Conservation (phyloP, 2,329 filamentous ascomycete genomes). For the Beauveria varroae region DNA sequence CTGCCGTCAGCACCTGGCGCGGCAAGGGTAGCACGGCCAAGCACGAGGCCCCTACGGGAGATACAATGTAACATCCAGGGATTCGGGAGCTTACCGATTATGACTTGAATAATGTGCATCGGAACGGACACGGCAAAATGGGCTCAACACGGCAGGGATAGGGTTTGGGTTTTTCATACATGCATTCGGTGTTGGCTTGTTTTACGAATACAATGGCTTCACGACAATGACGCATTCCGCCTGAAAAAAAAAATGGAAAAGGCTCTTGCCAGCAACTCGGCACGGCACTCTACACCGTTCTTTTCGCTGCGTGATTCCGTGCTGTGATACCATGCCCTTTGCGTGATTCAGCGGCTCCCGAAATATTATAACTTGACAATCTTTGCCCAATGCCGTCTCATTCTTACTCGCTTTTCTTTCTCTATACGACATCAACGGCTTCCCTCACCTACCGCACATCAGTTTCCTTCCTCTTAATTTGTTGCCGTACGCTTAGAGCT, state of each 20-base stretch:
- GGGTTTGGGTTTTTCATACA: not conserved
- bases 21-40: conserved; percentile 89
- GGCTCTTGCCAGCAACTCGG: not conserved
- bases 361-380: not conserved
- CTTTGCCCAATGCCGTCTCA: not conserved
- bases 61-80: conserved; percentile 20
- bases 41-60: conserved; percentile 58
- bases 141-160: not conserved
- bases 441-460: too few relatives aligned
- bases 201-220: not conserved
- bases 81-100: not conserved
- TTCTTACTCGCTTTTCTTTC: not conserved
- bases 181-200: conserved; percentile 6
- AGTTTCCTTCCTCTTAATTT: too few relatives aligned
- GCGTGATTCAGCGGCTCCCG: not conserved
- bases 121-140: not conserved
- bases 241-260: not conserved
- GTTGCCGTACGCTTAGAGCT: too few relatives aligned
- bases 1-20: conserved; percentile 92
- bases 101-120: not conserved
- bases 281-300: not conserved
- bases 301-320: not conserved
- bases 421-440: not conserved
- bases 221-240: not conserved
- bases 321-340: not conserved